phyloP scores from a whole-genome alignment of 495 filamentous ascomycete genomes.

The Aspergillus egyptiacus region DNA sequence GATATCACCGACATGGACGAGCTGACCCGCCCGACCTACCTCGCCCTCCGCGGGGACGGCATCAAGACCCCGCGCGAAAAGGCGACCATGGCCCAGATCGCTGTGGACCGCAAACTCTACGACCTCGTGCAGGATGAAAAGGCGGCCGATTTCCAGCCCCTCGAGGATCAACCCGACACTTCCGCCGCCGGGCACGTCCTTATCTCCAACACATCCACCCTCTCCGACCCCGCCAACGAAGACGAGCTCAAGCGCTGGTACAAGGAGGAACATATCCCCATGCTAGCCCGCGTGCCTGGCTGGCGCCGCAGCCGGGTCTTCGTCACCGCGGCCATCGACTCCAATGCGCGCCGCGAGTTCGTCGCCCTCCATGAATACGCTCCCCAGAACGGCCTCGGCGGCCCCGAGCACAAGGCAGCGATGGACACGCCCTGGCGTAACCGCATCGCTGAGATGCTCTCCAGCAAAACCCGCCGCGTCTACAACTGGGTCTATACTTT shows the following conservation, averaged over 20 bases:
- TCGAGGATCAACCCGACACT: constrained; percentile 52
- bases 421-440: constrained; percentile 52
- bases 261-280: constrained; percentile 61
- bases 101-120: constrained; percentile 62
- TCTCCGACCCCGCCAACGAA: constrained; percentile 48
- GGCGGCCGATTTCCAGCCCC: constrained; percentile 45
- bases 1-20: constrained; percentile 69
- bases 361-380: constrained; percentile 67
- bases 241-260: constrained; percentile 62
- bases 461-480: constrained; percentile 47
- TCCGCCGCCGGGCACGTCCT: constrained; percentile 57
- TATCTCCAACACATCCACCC: constrained; percentile 52
- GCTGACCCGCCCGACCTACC: constrained; percentile 60
- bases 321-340: constrained; percentile 50
- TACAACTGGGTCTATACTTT: constrained; percentile 77
- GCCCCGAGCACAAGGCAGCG: constrained; percentile 56
- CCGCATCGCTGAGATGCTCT: constrained; percentile 49
- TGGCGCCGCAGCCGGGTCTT: constrained; percentile 67
- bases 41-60: constrained; percentile 53
- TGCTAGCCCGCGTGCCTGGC: constrained; percentile 66
- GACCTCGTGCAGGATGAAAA: constrained; percentile 53
- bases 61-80: constrained; percentile 68
- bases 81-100: constrained; percentile 68
- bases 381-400: constrained; percentile 56
- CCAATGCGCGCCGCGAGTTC: constrained; percentile 46